Evolutionary conservation across 2,329 filamentous ascomycete species (phyloP), one percentile per base, ranked within the genome.

Genomic region (Pyrenophora graminea): DNA sequence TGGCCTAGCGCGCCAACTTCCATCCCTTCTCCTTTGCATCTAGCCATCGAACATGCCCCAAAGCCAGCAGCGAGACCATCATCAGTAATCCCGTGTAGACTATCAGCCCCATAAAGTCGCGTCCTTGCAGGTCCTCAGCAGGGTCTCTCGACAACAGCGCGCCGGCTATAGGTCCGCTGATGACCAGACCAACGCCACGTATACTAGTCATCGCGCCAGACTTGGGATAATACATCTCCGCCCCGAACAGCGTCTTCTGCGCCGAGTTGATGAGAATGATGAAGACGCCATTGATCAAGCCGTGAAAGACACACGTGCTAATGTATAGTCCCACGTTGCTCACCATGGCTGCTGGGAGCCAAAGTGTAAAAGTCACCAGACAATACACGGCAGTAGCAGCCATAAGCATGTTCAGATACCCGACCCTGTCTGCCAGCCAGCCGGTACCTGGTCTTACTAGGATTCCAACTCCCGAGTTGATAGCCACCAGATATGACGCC

Each of bases 381-480:
- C 49, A 56, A 30, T 55, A 64, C 9, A 52, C 39, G 2, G 33
- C 32, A 12, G 52, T 61, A 6, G 74, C 77, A 15, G 78, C 15
- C 3, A 79, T 65, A 3, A 82, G 67, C 25, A 75, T 75, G 55
- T 82, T 81, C 52, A 79, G 77, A 19, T 79, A 72, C 1, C 79
- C 79, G 3, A 77, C 63, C 3, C 70, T 71, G 59, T 82, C 80
- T 19, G 77, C 77, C 0, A 75, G 71, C 43, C 74, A 77, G 4
- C 79, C 79, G 1, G 74, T 72, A 6, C 75, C 39, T 3, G 81
- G 61, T n/a, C 78, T 74, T 13, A 74, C 72, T 0, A 72, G 69
- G 6, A 77, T 73, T 48, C 80, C 80, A 30, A 80, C 72, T 5
- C 70, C 77, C 56, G 77, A 81, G 55, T 70, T 74, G 19, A 74